These are phyloP conservation scores for Hypoxylon sp. DNA, from an alignment of 2,329 filamentous ascomycete genomes.

Conservation along the genomic window DNA sequence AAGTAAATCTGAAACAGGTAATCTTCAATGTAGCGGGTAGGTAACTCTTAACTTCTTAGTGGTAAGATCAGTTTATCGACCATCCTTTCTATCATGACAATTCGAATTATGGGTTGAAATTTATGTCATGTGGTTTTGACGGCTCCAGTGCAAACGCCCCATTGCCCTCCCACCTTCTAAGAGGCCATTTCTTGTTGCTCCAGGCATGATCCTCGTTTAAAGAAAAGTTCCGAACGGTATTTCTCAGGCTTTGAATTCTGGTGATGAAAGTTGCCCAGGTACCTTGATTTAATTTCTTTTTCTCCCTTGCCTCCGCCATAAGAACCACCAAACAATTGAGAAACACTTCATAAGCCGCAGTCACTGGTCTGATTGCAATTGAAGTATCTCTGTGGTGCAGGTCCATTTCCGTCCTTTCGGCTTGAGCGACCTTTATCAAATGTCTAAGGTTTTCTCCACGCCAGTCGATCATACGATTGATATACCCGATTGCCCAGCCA, in stretches of 20 bases:
- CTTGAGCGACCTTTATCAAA: not conserved
- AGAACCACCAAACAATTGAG: not conserved
- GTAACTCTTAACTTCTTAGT: not conserved
- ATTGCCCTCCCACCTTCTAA: too few relatives aligned
- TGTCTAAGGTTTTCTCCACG: slow-evolving; percentile 8
- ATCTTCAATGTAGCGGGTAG: not conserved
- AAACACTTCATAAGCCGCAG: not conserved
- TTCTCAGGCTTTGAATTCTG: not conserved
- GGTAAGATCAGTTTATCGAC: not conserved
- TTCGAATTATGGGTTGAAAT: not conserved
- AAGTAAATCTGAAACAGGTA: not conserved
- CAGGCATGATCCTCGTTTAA: too few relatives aligned
- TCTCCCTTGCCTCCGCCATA: not conserved
- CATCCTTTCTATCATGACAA: not conserved
- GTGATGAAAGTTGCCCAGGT: not conserved
- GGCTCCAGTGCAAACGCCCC: not conserved
- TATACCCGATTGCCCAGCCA: slow-evolving; percentile 13
- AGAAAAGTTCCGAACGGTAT: not conserved
- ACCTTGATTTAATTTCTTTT: not conserved
- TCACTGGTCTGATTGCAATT: not conserved
- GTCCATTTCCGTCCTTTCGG: too few relatives aligned
- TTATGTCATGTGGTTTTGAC: not conserved
- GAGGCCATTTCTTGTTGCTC: too few relatives aligned
- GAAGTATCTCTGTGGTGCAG: not conserved
- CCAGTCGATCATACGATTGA: slow-evolving; percentile 33